phyloP scores from a whole-genome alignment of 305 asterid species.

The Ruellia speciosa region DNA sequence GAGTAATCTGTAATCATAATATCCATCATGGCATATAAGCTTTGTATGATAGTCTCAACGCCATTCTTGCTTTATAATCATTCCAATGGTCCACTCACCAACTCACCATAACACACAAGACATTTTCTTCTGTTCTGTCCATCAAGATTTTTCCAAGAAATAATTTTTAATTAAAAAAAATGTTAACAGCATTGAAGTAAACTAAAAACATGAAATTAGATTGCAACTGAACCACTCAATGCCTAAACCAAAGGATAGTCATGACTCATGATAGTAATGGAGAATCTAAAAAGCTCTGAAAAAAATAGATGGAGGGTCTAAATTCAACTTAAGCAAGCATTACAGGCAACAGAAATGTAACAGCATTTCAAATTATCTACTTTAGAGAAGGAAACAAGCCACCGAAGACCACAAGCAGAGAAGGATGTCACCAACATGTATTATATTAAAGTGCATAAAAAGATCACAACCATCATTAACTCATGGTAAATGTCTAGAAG shows the following conservation, averaged over 20 bases:
- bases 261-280: not conserved
- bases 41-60: not conserved
- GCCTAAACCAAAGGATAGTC: not conserved
- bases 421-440: not conserved
- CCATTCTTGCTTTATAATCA: not conserved
- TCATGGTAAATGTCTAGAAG: not conserved
- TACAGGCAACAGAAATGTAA: too few species aligned
- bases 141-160: not conserved
- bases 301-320: not conserved
- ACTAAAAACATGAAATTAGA: not conserved
- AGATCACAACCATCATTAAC: too few species aligned
- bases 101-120: not conserved
- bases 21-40: not conserved
- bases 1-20: not conserved
- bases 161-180: too few species aligned
- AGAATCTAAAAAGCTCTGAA: not conserved
- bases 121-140: not conserved
- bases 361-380: not conserved
- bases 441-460: not conserved
- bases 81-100: not conserved
- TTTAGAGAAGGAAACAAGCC: not conserved
- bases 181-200: not conserved
- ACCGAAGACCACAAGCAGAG: not conserved
- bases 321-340: not conserved
- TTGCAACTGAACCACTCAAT: not conserved